These are phyloP conservation scores for Penicillium lagena DNA, from an alignment of 495 filamentous ascomycete genomes.

Conservation along the genomic window DNA sequence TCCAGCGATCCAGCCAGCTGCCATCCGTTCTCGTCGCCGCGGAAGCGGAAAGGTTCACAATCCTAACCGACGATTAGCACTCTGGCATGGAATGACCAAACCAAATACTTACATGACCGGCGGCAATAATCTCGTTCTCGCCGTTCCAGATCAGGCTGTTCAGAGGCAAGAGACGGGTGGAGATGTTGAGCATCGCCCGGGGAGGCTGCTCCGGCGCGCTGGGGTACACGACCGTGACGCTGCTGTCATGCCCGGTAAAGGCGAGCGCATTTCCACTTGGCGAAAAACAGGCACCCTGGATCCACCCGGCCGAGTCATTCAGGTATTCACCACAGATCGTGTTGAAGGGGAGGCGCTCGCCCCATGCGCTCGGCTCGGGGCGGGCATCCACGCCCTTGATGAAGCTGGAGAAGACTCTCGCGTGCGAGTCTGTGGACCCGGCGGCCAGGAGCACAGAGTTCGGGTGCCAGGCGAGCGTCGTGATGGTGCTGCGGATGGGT, in stretches of 20 bases:
- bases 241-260: conserved; percentile 90
- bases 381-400: conserved; percentile 89
- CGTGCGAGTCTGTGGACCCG: conserved; percentile 95
- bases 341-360: conserved; percentile 91
- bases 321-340: conserved; percentile 95
- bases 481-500: conserved; percentile 93
- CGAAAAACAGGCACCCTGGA: conserved; percentile 85
- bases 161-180: conserved; percentile 84
- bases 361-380: conserved; percentile 87
- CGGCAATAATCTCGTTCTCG: conserved; percentile 90
- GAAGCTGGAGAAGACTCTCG: conserved; percentile 89
- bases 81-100: neutral
- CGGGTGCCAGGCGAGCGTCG: conserved; percentile 90
- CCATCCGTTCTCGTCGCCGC: conserved; percentile 80
- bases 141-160: conserved; percentile 87
- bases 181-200: conserved; percentile 77
- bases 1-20: conserved; percentile 79
- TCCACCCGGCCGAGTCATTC: conserved; percentile 94
- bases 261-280: conserved; percentile 87
- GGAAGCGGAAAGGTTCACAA: conserved; percentile 88
- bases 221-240: conserved; percentile 92
- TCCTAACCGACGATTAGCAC: conserved; percentile 43
- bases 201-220: conserved; percentile 88
- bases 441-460: conserved; percentile 93
- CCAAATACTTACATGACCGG: conserved; percentile 61